Conservation (phyloP, 805 yeast genomes). For the Metschnikowia baotianmanensis region DNA sequence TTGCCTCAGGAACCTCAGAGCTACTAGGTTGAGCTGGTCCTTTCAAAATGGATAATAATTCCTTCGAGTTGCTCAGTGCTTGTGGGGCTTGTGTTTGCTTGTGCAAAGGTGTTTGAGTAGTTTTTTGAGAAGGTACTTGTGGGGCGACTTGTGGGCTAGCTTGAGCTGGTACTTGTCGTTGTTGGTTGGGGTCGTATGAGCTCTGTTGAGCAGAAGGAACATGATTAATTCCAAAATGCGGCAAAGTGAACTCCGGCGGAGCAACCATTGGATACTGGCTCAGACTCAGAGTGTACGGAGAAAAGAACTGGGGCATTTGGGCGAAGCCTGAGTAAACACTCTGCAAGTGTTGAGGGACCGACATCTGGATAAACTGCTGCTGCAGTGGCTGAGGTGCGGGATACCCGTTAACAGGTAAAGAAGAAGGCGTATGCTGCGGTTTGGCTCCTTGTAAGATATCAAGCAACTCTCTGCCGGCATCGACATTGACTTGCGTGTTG, state of each 20-base stretch:
- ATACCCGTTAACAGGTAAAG: constrained; percentile 9
- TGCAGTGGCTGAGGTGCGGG: constrained; percentile 7
- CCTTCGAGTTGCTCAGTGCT: constrained; percentile 36
- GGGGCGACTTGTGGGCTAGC: no score
- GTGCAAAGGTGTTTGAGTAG: constrained; percentile 1
- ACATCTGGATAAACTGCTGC: constrained; percentile 24
- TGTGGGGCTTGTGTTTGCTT: constrained; percentile 15
- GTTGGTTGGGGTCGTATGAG: neutral
- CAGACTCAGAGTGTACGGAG: constrained; percentile 10
- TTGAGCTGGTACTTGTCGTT: neutral
- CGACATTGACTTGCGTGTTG: constrained; percentile 33
- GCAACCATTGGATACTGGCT: constrained; percentile 14
- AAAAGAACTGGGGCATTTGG: constrained; percentile 18
- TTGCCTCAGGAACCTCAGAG: neutral
- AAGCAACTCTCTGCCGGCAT: constrained; percentile 77
- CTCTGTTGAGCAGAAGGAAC: constrained; percentile 11
- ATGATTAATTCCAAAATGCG: constrained; percentile 3
- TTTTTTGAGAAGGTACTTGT: no score
- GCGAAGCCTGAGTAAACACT: constrained; percentile 19
- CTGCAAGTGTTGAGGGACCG: constrained; percentile 35
- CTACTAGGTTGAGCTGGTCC: constrained; percentile 9
- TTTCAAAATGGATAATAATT: constrained; percentile 43
- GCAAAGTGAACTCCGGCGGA: constrained; percentile 15
- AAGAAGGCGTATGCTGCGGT: constrained; percentile 5
- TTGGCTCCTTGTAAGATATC: constrained; percentile 50